phyloP scores from a whole-genome alignment of 2,329 filamentous ascomycete genomes.

The Ascochyta pisi region DNA sequence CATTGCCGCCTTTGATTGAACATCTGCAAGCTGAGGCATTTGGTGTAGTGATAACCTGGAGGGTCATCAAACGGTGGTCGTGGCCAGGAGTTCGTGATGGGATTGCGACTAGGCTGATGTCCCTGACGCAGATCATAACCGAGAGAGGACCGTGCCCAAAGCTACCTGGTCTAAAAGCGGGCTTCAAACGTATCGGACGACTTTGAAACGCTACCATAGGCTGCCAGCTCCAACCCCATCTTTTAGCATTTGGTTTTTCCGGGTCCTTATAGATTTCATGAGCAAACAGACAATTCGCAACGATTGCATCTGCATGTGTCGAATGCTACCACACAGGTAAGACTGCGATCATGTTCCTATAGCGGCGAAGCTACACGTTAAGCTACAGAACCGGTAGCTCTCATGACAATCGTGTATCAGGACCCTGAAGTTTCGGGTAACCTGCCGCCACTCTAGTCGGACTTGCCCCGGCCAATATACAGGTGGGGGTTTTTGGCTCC shows the following conservation, averaged over 20 bases:
- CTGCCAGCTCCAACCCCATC: constrained; percentile 10
- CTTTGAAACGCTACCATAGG: constrained; percentile 29
- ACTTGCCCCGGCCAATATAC: constrained; percentile 11
- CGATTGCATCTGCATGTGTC: background rate
- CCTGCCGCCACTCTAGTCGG: constrained; percentile 14
- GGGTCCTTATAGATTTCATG: background rate
- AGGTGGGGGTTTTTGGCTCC: constrained; percentile 2
- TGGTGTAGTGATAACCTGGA: constrained; percentile 7
- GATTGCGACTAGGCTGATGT: constrained; percentile 15
- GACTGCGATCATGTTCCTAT: background rate
- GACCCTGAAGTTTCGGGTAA: constrained; percentile 12
- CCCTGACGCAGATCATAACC: constrained; percentile 28
- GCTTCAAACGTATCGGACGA: constrained; percentile 24
- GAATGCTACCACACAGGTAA: background rate
- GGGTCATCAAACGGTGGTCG: constrained; percentile 10
- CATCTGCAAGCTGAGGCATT: constrained; percentile 1
- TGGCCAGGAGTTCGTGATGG: constrained; percentile 20
- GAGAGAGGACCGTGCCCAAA: constrained; percentile 27
- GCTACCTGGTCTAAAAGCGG: constrained; percentile 8
- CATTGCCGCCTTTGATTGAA: background rate
- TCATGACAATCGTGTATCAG: background rate
- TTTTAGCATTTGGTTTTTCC: constrained; percentile 1
- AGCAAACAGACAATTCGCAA: background rate
- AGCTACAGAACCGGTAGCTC: background rate
- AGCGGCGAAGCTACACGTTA: background rate